Evolutionary conservation across 192 early-diverging fungal genomes (phyloP).

Genomic region (Rhizoclosmatium globosum): DNA sequence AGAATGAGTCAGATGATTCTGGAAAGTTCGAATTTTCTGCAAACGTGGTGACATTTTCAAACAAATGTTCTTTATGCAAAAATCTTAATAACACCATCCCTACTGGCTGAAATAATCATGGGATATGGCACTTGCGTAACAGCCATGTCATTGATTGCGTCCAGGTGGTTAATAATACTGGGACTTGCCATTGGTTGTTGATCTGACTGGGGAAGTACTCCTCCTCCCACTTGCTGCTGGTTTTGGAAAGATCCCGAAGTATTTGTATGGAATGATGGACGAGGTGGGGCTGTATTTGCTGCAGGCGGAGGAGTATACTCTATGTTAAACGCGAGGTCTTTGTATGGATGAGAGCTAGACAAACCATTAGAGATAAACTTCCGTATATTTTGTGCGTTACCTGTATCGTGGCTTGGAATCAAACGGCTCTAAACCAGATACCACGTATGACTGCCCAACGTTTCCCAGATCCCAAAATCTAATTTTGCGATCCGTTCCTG

Average conservation of each 20-base stretch:
- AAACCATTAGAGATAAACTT: background rate
- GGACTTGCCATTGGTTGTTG: constrained; percentile 36
- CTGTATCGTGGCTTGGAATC: constrained; percentile 68
- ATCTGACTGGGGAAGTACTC: background rate
- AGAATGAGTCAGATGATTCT: background rate
- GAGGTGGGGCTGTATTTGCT: constrained; percentile 23
- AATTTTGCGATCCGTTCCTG: constrained; percentile 85
- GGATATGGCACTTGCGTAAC: constrained; percentile 75
- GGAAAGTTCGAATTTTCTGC: background rate
- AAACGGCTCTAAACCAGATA: constrained; percentile 68
- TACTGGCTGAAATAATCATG: constrained; percentile 77
- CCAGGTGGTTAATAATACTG: constrained; percentile 66
- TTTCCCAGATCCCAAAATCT: constrained; percentile 80
- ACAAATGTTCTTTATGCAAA: constrained; percentile 31
- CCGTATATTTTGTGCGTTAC: constrained; percentile 43
- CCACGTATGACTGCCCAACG: constrained; percentile 77
- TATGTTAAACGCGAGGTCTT: constrained; percentile 62
- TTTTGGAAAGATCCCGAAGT: constrained; percentile 42
- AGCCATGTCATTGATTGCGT: constrained; percentile 75
- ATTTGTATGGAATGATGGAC: constrained; percentile 31
- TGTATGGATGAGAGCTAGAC: constrained; percentile 63
- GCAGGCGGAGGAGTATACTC: constrained; percentile 56
- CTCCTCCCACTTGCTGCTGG: constrained; percentile 27
- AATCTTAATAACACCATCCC: constrained; percentile 80
- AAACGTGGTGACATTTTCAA: background rate